Percentiles rank a stretch among this genome's conserved stretches.
Evolutionary conservation across 2,329 filamentous ascomycete species (phyloP).

Genomic region (Scopulariopsis brevicaulis): DNA sequence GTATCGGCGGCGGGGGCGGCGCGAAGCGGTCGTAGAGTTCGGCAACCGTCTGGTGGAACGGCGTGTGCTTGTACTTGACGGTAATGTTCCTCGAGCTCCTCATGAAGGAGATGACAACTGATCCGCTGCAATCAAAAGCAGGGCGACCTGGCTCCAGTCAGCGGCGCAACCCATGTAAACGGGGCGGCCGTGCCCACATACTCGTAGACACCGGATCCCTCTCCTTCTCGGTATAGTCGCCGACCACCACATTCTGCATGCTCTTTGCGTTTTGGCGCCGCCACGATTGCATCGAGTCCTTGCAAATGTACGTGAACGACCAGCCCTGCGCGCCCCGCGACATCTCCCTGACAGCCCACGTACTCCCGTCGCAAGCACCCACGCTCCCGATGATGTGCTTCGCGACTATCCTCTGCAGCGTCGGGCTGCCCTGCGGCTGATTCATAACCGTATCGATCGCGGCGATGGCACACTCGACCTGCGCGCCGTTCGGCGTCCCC

Average conservation of each 20-base stretch:
- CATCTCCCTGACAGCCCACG: conserved; percentile 34
- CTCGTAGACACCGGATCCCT: conserved; percentile 31
- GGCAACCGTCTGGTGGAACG: conserved; percentile 42
- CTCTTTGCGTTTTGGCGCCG: conserved; percentile 30
- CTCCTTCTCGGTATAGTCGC: conserved; percentile 35
- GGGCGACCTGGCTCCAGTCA: conserved; percentile 30
- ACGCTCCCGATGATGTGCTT: conserved; percentile 33
- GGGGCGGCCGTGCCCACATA: conserved; percentile 15
- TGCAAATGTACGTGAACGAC: conserved; percentile 42
- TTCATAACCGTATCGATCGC: conserved; percentile 33
- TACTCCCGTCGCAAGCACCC: conserved; percentile 31
- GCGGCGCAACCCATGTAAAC: neutral
- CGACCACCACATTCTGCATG: conserved; percentile 27
- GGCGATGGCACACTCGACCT: conserved; percentile 24
- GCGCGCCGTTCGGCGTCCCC: conserved; percentile 10
- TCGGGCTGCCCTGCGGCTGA: conserved; percentile 35
- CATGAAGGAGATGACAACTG: conserved; percentile 35
- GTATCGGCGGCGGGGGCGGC: conserved; percentile 22
- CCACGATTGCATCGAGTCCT: conserved; percentile 40
- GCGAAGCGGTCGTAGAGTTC: conserved; percentile 34
- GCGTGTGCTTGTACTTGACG: conserved; percentile 44
- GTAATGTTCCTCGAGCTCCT: conserved; percentile 32
- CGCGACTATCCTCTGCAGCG: conserved; percentile 35
- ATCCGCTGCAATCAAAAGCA: conserved; percentile 47
- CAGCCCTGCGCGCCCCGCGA: conserved; percentile 35